Base-by-base conservation (phyloP, 352 stramenopile genomes). In the Phytopythium oedochilum region DNA sequence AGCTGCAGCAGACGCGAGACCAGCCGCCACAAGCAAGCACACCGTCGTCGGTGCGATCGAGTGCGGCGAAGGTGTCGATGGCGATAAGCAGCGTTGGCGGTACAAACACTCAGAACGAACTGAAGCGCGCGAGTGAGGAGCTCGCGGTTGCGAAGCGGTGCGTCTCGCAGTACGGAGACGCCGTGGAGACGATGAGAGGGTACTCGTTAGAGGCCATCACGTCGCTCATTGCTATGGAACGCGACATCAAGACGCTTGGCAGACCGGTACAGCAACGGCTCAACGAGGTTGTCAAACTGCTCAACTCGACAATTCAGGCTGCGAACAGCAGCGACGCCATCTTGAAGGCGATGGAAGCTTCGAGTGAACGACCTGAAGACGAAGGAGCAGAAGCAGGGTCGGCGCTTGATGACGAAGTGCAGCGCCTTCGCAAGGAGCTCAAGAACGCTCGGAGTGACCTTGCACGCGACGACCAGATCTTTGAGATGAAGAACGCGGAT, bases 401-500 rank as follows among this genome's bases (percentile, higher is more conserved):
- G 2, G 42, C 39, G 29, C 35, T 51, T 0, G 60, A 70, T 17
- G 22, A 57, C 17, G 61, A 77, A 35, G 60, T 78, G 20, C 54
- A 78, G 17, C 68, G 70, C 17, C 51, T 90, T 20, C 54, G 57
- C 1, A 73, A 81, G 31, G 79, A 94, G 43, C 67, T 94, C 12
- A 77, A 83, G 28, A 63, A 73, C 35, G 79, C 83, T 5, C 86
- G 86, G 35, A 70, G 66, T 9, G 81, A 94, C 44, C 61, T 94
- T 42, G 66, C 68, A 1, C 75, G 79, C 45, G 81, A 94, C 44
- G 81, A 91, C 28, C 74, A 94, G 58, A 92, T 94, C 51, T 94
- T 94, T 50, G 79, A 91, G 53, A 86, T 89, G 72, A 92, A 94
- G 38, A 91, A 89, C 48, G 38, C 60, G 2, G 82, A 94, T 35